phyloP scores from a whole-genome alignment of 148 eudicot species.

The Fagopyrum homotropicum region DNA sequence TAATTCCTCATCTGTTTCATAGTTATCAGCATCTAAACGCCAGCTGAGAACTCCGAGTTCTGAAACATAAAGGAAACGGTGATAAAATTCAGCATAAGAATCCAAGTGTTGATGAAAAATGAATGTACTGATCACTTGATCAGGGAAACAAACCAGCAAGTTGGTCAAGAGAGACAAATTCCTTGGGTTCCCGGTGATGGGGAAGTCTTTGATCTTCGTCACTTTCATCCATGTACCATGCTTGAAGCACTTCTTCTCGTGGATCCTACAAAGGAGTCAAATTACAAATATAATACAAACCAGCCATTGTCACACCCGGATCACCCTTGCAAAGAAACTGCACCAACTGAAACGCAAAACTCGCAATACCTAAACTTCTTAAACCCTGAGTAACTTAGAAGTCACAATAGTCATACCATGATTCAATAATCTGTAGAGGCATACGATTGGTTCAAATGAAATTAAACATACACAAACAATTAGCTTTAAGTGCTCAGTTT shows the following conservation, averaged over 20 bases:
- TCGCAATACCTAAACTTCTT: too few species aligned
- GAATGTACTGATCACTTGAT: neutral
- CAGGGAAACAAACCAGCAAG: slow-evolving; percentile 18
- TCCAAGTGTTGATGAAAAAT: neutral
- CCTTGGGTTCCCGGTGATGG: slow-evolving; percentile 49
- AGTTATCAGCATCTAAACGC: slow-evolving; percentile 85
- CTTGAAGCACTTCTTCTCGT: slow-evolving; percentile 23
- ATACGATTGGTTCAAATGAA: too few species aligned
- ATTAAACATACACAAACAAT: too few species aligned
- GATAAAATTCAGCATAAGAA: neutral
- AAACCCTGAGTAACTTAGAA: too few species aligned
- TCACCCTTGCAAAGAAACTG: too few species aligned
- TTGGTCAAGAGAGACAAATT: slow-evolving; percentile 51
- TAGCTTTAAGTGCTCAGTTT: too few species aligned
- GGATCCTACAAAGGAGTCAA: neutral
- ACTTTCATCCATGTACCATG: slow-evolving; percentile 82
- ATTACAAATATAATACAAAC: neutral
- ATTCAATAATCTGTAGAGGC: too few species aligned
- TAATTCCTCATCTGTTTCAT: slow-evolving; percentile 85
- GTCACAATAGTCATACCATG: too few species aligned
- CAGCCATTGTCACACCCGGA: neutral
- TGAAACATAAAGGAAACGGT: slow-evolving; percentile 16
- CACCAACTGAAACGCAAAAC: too few species aligned
- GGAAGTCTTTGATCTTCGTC: slow-evolving; percentile 73
- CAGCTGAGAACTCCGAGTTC: slow-evolving; percentile 93